These are phyloP conservation scores for Hymenoscyphus occultus DNA, from an alignment of 2,329 filamentous ascomycete species.

Conservation along the genomic window DNA sequence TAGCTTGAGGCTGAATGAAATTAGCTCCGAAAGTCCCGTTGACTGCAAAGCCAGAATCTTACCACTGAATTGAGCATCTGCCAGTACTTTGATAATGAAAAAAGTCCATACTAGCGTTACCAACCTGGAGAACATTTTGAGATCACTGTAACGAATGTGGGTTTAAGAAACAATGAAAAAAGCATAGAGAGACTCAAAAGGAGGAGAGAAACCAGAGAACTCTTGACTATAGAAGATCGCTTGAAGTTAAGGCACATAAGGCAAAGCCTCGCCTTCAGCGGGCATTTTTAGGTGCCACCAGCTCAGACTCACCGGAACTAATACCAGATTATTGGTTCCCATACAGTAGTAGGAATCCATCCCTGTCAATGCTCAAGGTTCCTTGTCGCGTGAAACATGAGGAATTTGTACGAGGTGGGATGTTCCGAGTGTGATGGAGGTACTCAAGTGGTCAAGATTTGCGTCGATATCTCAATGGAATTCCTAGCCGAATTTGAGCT, in stretches of 20 bases:
- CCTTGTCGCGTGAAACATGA: neutral
- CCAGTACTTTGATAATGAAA: neutral
- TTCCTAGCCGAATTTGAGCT: too few relatives aligned
- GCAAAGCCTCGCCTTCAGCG: neutral
- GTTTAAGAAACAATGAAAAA: neutral
- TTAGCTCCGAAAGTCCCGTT: neutral
- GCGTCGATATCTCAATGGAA: too few relatives aligned
- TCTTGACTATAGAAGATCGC: neutral
- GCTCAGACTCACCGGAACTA: neutral
- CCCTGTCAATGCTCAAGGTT: conserved; percentile 5
- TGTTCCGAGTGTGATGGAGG: too few relatives aligned
- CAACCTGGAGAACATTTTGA: conserved; percentile 9
- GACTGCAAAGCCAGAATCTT: neutral
- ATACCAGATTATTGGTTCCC: conserved; percentile 2
- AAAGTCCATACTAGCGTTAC: neutral
- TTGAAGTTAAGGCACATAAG: conserved; percentile 3
- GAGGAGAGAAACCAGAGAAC: neutral
- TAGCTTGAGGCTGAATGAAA: neutral
- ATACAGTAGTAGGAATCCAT: neutral
- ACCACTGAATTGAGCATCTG: neutral
- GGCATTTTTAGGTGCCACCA: neutral
- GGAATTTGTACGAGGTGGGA: too few relatives aligned
- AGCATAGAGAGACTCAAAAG: neutral
- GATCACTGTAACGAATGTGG: conserved; percentile 8
- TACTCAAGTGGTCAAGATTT: too few relatives aligned